phyloP scores from a whole-genome alignment of 192 early-diverging fungal species.

The Rhizoclosmatium globosum region DNA sequence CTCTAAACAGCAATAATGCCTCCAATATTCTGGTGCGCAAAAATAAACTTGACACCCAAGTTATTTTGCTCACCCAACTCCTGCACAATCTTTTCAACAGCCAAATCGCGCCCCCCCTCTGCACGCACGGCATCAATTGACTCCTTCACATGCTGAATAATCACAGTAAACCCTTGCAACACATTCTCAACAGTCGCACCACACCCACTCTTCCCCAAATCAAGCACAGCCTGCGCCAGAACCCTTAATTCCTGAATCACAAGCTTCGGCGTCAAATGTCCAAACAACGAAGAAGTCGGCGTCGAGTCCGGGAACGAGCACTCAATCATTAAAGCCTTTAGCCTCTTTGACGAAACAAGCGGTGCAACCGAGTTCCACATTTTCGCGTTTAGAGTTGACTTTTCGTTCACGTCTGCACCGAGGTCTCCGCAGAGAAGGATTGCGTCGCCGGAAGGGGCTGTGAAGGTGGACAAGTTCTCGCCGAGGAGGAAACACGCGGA shows the following conservation, averaged over 20 bases:
- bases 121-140: neutral
- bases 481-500: conserved; percentile 35
- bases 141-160: conserved; percentile 31
- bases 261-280: conserved; percentile 32
- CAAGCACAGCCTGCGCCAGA: neutral
- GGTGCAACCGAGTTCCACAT: conserved; percentile 28
- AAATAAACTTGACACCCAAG: neutral
- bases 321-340: conserved; percentile 34
- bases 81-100: neutral
- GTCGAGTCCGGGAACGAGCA: conserved; percentile 20
- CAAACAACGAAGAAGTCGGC: conserved; percentile 2
- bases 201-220: neutral
- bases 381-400: neutral
- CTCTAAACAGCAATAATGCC: neutral
- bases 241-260: conserved; percentile 21
- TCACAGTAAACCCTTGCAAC: conserved; percentile 16
- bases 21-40: neutral
- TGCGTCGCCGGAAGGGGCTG: too few relatives aligned
- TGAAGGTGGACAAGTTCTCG: neutral
- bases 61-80: neutral
- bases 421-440: conserved; percentile 33
- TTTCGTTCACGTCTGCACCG: conserved; percentile 20
- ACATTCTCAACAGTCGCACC: too few relatives aligned
- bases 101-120: neutral
- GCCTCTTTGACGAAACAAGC: neutral